A percentile compares a stretch with the other conserved stretches of the same genome.
These are phyloP conservation scores for Gleditsia sinensis DNA, from an alignment of 306 rosid species.

Conservation along the genomic window DNA sequence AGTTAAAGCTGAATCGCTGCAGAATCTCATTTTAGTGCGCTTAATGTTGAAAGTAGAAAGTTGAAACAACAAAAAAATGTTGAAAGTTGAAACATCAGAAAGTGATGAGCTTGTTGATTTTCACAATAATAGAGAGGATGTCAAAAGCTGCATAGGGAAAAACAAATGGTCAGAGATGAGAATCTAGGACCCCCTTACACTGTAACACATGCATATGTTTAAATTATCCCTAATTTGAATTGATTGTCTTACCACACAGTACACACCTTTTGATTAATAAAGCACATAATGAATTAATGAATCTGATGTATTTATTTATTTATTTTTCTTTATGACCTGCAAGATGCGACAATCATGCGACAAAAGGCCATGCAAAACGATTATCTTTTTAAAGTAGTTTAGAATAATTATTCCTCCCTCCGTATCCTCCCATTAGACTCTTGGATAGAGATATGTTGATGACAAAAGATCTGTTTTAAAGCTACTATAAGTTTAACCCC, in stretches of 20 bases:
- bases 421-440: background rate
- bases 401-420: background rate
- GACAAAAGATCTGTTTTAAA: background rate
- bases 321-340: background rate
- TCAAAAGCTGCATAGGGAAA: background rate
- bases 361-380: background rate
- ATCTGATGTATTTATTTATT: background rate
- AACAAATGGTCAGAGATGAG: background rate
- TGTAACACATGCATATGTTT: background rate
- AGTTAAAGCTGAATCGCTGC: background rate
- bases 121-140: background rate
- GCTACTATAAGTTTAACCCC: background rate
- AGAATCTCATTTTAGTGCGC: background rate
- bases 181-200: background rate
- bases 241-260: background rate
- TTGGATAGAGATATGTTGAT: slow-evolving; percentile 1
- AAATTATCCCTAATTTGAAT: background rate
- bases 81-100: background rate
- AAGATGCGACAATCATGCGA: background rate
- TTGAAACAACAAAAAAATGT: too few relatives aligned
- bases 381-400: background rate
- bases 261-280: background rate
- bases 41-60: background rate
- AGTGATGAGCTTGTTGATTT: background rate
- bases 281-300: background rate